phyloP scores from a whole-genome alignment of 139 green algal species.

The Chlamydomonas eustigma region DNA sequence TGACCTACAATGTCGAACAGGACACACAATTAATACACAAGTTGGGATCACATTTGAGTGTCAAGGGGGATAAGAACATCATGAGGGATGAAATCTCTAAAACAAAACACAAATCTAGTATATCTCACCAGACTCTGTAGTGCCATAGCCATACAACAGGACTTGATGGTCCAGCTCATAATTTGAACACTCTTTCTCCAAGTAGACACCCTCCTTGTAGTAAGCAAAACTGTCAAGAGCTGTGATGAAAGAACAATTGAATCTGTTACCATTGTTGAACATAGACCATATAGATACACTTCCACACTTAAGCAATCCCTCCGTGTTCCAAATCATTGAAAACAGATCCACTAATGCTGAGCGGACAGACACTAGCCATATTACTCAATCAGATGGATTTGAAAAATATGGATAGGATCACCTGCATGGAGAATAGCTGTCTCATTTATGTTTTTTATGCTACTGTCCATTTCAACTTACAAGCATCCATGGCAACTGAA shows the following conservation, averaged over 20 bases:
- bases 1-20: too few species aligned
- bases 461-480: neutral
- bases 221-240: conserved; percentile 35
- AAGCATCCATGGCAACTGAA: conserved; percentile 40
- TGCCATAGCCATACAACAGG: conserved; percentile 45
- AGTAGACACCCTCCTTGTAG: conserved; percentile 50
- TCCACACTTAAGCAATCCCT: neutral
- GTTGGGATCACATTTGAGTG: too few species aligned
- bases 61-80: too few species aligned
- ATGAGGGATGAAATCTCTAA: too few species aligned
- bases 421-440: too few species aligned
- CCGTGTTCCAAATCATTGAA: too few species aligned
- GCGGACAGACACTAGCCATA: too few species aligned
- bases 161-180: conserved; percentile 15
- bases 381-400: too few species aligned
- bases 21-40: too few species aligned
- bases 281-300: neutral
- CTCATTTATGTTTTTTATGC: too few species aligned
- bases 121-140: conserved; percentile 12
- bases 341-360: neutral
- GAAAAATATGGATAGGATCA: too few species aligned
- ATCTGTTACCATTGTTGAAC: neutral
- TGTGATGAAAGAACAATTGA: conserved; percentile 20
- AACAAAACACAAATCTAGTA: too few species aligned
- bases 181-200: conserved; percentile 25